Evolutionary conservation across 2,329 filamentous ascomycete species (phyloP), one percentile per base, ranked within the genome.

Genomic region (Xylogone sp.): DNA sequence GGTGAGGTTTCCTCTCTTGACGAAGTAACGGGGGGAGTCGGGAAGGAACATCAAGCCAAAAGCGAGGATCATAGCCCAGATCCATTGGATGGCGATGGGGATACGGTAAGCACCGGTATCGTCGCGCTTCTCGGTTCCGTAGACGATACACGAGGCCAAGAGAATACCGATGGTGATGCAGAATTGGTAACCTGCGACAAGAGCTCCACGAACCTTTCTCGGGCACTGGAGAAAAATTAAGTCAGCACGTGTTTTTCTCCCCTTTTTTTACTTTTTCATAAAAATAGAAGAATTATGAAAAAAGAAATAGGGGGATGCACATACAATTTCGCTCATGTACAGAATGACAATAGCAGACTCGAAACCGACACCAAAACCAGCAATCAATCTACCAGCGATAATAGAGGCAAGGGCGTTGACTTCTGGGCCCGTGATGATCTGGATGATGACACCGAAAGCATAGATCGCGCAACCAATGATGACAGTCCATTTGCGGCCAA

Each of bases 11-110:
- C 86, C 86, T 68, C 83, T 85, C 77, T 88, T 90, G 72, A 95
- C 87, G 63, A 82, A 92, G 77, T 83, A 94, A 65, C 90, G 86
- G 42, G 90, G 90, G 0, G 88, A 92, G 69, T 95, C 90, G 52
- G 90, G 90, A 10, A 95, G 83, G 65, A 89, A 71, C 58, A 90
- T 68, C 20, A 95, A 80, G 62, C 90, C 90, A 43, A 65, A 65
- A 27, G 71, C 87, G 21, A 95, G 83, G 57, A 94, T 85, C 43
- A 90, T 31, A 43, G 87, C 88, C 87, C 88, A 95, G 53, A 82
- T 69, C 71, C 92, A 88, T 75, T 95, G 90, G 49, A 95, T 75
- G 46, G 71, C 81, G 61, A 95, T 91, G 46, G 88, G 87, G 54
- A 94, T 90, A 57, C 90, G 86, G 77, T 91, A 94, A 2, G 83